Base-by-base conservation (phyloP, 495 filamentous ascomycete species). In the Clavariopsis aquatica region DNA sequence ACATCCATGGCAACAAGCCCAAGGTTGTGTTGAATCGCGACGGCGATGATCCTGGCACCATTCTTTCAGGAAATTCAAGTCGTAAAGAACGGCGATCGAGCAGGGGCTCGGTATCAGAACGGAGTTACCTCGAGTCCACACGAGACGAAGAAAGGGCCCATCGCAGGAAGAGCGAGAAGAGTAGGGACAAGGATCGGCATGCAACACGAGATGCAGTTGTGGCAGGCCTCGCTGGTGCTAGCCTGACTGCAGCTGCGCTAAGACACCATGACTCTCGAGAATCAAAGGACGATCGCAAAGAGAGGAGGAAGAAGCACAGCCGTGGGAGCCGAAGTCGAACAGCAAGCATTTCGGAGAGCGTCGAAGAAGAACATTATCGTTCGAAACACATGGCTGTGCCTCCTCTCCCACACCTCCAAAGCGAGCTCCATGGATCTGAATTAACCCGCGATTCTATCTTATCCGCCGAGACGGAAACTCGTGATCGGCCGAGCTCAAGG, bases 361-460 rank as follows among this genome's bases (percentile, higher is more conserved):
- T 66, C 1, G 73, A 75, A n/a, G 70, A 71, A 27, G 46, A 65
- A 8, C 60, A 49, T 9, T 24, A 57, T 27, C 47, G 51, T 31
- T 49, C 46, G 77, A 71, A 84, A 78, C 78, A 79, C 77, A 76
- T 88, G 76, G 76, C 55, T 69, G 76, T 71, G n/a, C 85, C 91
- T 13, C 89, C 88, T 0, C 89, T 96, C 87, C 93, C 92, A 1
- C 81, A 95, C 71, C 81, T 95, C 71, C 85, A 85, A 72, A 95
- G 92, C 74, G 90, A 90, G 46, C 83, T 95, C 27, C 83, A 88
- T 51, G 83, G 89, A 29, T 95, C 92, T 0, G 92, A 96, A 26
- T 73, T 96, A 52, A 98, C 94, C 2, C 83, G 94, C 72, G 87
- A 89, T 36, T 98, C 95, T 0, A 89, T 98, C 60, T 79, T 96